A percentile compares a stretch with the other conserved stretches of the same genome.
Evolutionary conservation across 1,139 yeast species (phyloP).

Genomic region (Yamadazyma blattariae): DNA sequence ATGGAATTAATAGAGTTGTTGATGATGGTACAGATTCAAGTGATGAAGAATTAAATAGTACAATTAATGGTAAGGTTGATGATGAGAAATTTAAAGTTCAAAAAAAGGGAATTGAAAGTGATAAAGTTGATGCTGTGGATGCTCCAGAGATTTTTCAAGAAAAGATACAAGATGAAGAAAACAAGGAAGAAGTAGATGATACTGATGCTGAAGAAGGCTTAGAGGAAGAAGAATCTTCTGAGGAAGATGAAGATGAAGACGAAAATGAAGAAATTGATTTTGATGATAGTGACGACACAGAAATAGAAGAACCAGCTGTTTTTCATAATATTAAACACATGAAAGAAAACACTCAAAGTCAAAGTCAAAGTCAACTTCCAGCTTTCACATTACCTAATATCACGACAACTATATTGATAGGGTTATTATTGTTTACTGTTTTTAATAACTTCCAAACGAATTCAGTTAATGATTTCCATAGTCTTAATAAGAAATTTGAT

Average conservation of each 20-base stretch:
- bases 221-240: constrained; percentile 2
- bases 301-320: constrained; percentile 1
- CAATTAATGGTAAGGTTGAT: too few species aligned
- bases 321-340: neutral
- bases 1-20: too few species aligned
- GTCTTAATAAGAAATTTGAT: constrained; percentile 17
- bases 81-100: too few species aligned
- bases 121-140: constrained; percentile 1
- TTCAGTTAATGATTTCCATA: constrained; percentile 11
- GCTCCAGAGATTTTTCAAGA: constrained; percentile 4
- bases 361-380: too few species aligned
- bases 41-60: too few species aligned
- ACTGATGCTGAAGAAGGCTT: constrained; percentile 10
- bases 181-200: constrained; percentile 8
- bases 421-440: neutral
- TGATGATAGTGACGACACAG: constrained; percentile 10
- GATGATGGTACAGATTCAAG: too few species aligned
- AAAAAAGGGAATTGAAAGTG: neutral
- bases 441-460: neutral
- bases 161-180: constrained; percentile 7
- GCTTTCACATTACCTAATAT: too few species aligned
- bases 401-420: neutral
- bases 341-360: neutral
- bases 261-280: constrained; percentile 6
- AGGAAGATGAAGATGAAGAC: constrained; percentile 4